Conservation (phyloP, 306 rosid species). For the Cicer arietinum region DNA sequence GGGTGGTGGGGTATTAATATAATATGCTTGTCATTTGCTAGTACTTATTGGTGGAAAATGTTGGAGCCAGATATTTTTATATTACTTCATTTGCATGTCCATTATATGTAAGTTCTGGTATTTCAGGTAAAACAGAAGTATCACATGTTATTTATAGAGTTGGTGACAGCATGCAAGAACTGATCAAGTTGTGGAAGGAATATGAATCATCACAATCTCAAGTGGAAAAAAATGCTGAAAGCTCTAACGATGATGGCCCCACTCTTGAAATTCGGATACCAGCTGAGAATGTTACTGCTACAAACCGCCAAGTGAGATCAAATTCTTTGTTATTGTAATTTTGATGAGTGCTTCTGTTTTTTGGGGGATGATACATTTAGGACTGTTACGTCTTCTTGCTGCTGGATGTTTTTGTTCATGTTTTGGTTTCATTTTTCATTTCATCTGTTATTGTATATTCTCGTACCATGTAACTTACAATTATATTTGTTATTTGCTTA, state of each 20-base stretch:
- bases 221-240: constrained; percentile 65
- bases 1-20: constrained; percentile 1
- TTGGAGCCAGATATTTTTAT: constrained; percentile 22
- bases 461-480: background rate
- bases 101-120: constrained; percentile 34
- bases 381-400: constrained; percentile 13
- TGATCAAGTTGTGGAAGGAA: constrained; percentile 86
- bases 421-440: constrained; percentile 33
- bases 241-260: constrained; percentile 68
- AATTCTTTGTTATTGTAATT: constrained; percentile 9
- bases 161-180: constrained; percentile 96
- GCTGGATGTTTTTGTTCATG: constrained; percentile 30
- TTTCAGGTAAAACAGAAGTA: constrained; percentile 83
- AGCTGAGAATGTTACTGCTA: constrained; percentile 86
- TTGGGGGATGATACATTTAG: background rate
- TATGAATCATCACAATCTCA: constrained; percentile 69
- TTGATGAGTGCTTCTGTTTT: constrained; percentile 17
- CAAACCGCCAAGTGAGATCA: constrained; percentile 89
- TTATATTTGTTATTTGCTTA: constrained; percentile 27
- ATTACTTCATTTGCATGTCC: constrained; percentile 37
- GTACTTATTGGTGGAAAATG: constrained; percentile 27
- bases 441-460: constrained; percentile 29
- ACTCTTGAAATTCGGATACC: constrained; percentile 92
- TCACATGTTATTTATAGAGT: constrained; percentile 79
- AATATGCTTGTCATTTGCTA: constrained; percentile 10